Evolutionary conservation across 257 asterid genomes (phyloP).

Genomic region (Solanum chilense): DNA sequence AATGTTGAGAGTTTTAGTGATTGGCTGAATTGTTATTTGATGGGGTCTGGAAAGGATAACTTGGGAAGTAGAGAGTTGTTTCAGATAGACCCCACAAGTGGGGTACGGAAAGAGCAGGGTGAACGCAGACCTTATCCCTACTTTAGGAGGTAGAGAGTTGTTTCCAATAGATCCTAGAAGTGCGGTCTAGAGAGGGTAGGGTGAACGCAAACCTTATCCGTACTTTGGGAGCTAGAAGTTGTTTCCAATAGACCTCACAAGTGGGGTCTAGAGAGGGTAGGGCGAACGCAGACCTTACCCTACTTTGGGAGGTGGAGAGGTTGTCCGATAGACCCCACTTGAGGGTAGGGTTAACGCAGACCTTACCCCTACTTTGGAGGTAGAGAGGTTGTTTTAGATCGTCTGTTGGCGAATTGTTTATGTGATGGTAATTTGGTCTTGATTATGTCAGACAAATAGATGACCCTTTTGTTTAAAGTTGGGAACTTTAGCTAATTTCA

Average conservation of each 20-base stretch:
- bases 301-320: not conserved
- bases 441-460: not conserved
- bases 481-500: not conserved
- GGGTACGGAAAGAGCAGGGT: not conserved
- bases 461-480: not conserved
- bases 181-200: not conserved
- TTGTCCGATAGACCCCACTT: no score
- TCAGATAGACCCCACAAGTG: not conserved
- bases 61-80: not conserved
- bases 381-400: not conserved
- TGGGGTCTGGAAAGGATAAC: not conserved
- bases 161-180: no score
- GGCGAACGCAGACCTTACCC: not conserved
- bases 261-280: not conserved
- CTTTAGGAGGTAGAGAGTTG: no score
- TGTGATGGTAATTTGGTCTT: not conserved
- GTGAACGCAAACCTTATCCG: no score
- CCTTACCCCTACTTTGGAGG: not conserved
- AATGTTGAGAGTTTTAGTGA: not conserved
- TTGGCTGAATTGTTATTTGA: not conserved
- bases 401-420: not conserved
- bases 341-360: not conserved
- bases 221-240: not conserved
- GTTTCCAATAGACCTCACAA: not conserved
- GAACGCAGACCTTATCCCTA: not conserved